Conservation (phyloP, 352 stramenopile genomes). For the Phytophthora lateralis region DNA sequence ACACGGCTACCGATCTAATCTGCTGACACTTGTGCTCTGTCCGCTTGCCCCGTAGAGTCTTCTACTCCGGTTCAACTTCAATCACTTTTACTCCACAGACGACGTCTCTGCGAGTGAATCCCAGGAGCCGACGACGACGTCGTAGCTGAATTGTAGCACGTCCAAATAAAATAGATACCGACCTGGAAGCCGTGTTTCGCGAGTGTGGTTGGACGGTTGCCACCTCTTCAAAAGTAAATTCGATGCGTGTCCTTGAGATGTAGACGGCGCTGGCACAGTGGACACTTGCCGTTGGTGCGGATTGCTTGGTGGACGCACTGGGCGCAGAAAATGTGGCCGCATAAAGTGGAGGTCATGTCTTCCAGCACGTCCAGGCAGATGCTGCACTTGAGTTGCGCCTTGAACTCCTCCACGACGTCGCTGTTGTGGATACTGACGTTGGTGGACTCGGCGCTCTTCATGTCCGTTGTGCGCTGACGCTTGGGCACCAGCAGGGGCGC, state of each 20-base stretch:
- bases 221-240: constrained; percentile 69
- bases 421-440: constrained; percentile 75
- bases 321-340: constrained; percentile 83
- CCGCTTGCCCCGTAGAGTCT: constrained; percentile 47
- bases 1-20: constrained; percentile 23
- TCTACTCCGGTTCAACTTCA: constrained; percentile 66
- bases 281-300: constrained; percentile 72
- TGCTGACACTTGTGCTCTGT: constrained; percentile 31
- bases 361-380: constrained; percentile 81
- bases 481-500: constrained; percentile 20
- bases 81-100: constrained; percentile 44
- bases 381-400: constrained; percentile 79
- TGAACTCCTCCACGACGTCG: constrained; percentile 79
- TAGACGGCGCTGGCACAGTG: constrained; percentile 69
- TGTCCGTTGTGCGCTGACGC: constrained; percentile 42
- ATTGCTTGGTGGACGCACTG: constrained; percentile 76
- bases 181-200: constrained; percentile 8
- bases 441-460: constrained; percentile 65
- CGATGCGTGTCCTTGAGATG: constrained; percentile 73
- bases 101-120: constrained; percentile 4
- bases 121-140: constrained; percentile 8
- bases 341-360: constrained; percentile 83
- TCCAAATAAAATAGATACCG: constrained; percentile 33
- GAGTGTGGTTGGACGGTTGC: neutral
- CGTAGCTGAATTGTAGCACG: constrained; percentile 16